These are phyloP conservation scores for Penicillium coprophilum DNA, from an alignment of 495 filamentous ascomycete species.

Conservation along the genomic window DNA sequence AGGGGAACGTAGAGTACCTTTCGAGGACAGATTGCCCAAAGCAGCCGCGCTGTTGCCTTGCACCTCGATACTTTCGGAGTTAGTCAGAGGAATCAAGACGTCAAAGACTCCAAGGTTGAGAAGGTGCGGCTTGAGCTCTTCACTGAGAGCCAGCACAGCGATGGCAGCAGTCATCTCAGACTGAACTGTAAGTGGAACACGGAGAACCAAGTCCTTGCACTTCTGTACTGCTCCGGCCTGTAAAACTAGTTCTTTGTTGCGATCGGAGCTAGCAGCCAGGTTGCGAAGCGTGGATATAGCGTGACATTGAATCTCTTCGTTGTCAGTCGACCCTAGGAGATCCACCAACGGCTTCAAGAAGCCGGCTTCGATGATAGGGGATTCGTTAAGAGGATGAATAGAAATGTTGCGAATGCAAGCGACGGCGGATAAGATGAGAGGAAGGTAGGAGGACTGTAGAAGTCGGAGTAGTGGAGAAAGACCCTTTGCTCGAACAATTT, in stretches of 20 bases:
- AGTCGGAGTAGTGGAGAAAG: constrained; percentile 81
- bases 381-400: constrained; percentile 97
- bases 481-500: constrained; percentile 88
- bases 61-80: constrained; percentile 93
- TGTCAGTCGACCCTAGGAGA: constrained; percentile 89
- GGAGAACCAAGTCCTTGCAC: constrained; percentile 92
- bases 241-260: constrained; percentile 93
- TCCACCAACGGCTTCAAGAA: constrained; percentile 93
- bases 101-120: constrained; percentile 95
- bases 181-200: constrained; percentile 91
- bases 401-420: constrained; percentile 99
- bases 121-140: constrained; percentile 89
- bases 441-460: constrained; percentile 90
- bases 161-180: constrained; percentile 99
- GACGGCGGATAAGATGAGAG: constrained; percentile 93
- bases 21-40: constrained; percentile 91
- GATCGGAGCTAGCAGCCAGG: constrained; percentile 91
- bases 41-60: constrained; percentile 98
- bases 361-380: constrained; percentile 97
- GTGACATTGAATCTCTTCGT: constrained; percentile 98
- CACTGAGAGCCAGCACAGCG: constrained; percentile 92
- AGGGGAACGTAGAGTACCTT: constrained; percentile 59
- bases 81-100: constrained; percentile 91
- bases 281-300: constrained; percentile 97
- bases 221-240: constrained; percentile 97